Percentiles rank a stretch among this genome's conserved stretches.
These are phyloP conservation scores for Diaporthe batatas DNA, from an alignment of 2,329 filamentous ascomycete genomes.

Conservation along the genomic window DNA sequence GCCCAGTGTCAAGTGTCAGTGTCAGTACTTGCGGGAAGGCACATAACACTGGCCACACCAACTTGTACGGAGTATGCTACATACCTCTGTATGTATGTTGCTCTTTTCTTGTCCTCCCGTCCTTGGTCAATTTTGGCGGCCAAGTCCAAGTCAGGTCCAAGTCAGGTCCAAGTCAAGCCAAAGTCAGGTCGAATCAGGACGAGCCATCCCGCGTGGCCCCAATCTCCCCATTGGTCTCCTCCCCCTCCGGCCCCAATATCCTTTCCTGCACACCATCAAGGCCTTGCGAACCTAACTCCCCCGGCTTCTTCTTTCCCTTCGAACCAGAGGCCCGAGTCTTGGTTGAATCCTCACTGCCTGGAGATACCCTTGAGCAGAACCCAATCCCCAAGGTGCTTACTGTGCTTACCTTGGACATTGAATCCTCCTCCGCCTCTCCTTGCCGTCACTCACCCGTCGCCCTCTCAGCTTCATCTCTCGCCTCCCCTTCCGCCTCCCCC, in stretches of 20 bases:
- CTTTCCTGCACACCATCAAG: slow-evolving; percentile 20
- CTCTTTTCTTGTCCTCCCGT: slow-evolving; percentile 24
- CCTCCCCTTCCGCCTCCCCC: background rate
- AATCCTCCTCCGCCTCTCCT: slow-evolving; percentile 14
- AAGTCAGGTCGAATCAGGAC: slow-evolving; percentile 30
- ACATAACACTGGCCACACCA: too few relatives aligned
- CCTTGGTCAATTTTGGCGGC: slow-evolving; percentile 28
- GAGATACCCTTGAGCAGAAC: slow-evolving; percentile 3
- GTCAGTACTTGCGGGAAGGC: too few relatives aligned
- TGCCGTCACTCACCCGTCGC: background rate
- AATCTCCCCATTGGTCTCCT: slow-evolving; percentile 23
- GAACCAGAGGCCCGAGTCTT: slow-evolving; percentile 10
- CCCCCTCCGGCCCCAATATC: slow-evolving; percentile 15
- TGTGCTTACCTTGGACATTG: slow-evolving; percentile 23
- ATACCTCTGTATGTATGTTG: background rate
- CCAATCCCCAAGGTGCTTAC: slow-evolving; percentile 33
- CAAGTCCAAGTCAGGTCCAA: slow-evolving; percentile 27
- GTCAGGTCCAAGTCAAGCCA: slow-evolving; percentile 15
- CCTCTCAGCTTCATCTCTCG: background rate
- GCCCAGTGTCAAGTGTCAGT: slow-evolving; percentile 26
- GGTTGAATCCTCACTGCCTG: slow-evolving; percentile 24
- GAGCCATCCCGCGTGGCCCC: slow-evolving; percentile 31
- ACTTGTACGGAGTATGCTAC: too few relatives aligned
- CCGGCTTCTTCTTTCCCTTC: slow-evolving; percentile 13
- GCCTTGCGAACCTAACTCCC: slow-evolving; percentile 31